phyloP scores from a whole-genome alignment of 2,329 filamentous ascomycete species.

The Curvularia sp. region DNA sequence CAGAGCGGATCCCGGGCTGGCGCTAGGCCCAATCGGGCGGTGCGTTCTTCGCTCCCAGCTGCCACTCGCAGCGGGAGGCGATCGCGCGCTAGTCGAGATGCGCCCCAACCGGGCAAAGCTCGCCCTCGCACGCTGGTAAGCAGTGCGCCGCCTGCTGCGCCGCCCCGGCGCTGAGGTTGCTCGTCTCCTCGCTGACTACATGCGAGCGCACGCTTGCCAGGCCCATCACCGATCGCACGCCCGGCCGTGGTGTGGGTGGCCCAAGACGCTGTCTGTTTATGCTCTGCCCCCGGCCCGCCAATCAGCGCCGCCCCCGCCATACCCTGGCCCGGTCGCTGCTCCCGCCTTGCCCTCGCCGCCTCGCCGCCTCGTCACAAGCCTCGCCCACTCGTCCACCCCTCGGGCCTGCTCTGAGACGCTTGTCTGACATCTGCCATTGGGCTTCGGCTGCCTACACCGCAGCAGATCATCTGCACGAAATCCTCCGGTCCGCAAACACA shows the following conservation, averaged over 20 bases:
- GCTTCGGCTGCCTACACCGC: conserved; percentile 28
- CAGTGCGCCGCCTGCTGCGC: neutral
- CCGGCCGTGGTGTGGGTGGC: too few relatives aligned
- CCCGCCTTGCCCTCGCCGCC: conserved; percentile 15
- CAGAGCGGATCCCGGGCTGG: neutral
- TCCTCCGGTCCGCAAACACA: conserved; percentile 49
- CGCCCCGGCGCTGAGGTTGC: neutral
- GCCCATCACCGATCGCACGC: conserved; percentile 7
- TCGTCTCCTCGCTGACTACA: conserved; percentile 6
- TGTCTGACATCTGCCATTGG: conserved; percentile 50
- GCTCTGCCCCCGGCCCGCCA: conserved; percentile 28
- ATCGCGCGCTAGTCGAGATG: conserved; percentile 23
- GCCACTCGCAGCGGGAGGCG: conserved; percentile 26
- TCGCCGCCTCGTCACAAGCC: conserved; percentile 46
- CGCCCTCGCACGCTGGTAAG: neutral
- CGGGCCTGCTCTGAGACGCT: conserved; percentile 41
- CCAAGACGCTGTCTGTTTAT: neutral
- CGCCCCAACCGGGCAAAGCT: neutral
- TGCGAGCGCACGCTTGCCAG: neutral
- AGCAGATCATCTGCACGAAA: conserved; percentile 62
- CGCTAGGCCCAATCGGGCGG: neutral
- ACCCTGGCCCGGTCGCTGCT: conserved; percentile 10
- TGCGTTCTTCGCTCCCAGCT: conserved; percentile 3
- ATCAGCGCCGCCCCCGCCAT: conserved; percentile 37
- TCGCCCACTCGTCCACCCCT: conserved; percentile 33